Evolutionary conservation across 805 yeast species (phyloP), one percentile per base, ranked within the genome.

Genomic region (Yarrowia phangngaensis): DNA sequence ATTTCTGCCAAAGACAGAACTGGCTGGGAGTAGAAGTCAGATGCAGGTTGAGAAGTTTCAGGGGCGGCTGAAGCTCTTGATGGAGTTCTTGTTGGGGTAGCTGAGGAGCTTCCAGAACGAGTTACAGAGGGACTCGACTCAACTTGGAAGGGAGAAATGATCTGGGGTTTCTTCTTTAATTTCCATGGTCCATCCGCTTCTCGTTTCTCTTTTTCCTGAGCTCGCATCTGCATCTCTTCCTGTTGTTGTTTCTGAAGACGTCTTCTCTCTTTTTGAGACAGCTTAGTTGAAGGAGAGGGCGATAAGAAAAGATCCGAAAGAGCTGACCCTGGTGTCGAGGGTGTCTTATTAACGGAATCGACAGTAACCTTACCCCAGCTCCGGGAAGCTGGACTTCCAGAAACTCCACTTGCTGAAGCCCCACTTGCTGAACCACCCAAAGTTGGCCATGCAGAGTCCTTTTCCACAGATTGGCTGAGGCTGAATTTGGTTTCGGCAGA

Each of bases 251-350:
- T 64, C 56, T 69, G 68, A 54, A 69, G 55, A 51, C 67, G 70
- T 58, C 73, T 76, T 30, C 84, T 62, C 54, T 79, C 84, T 56
- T 77, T 77, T 54, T 81, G 85, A 1, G 85, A 79, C 12, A 76
- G 56, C 53, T 74, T 73, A 23, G 64, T 59, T 15, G 67, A 62
- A 0, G 73, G 67, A 19, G 45, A 32, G 0, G 45, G 26, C 23
- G 27, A 31, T 2, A 32, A 27, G 6, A 38, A 38, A 4, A 38
- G 17, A 6, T 38, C 45, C 4, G 45, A 38, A 14, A 38, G 45
- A 1, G 45, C 31, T 3, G 43, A 35, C n/a, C 43, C 43, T 8
- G 30, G 23, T 9, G 30, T 6, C 30, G 16, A 13, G 1, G n/a
- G 3, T 3, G 22, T 9, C 1, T 22, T 22, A 15, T 19, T 3